A percentile compares a stretch with the other conserved stretches of the same genome.
Conservation (phyloP, 2,329 filamentous ascomycete genomes). For the Blastomyces percursus region DNA sequence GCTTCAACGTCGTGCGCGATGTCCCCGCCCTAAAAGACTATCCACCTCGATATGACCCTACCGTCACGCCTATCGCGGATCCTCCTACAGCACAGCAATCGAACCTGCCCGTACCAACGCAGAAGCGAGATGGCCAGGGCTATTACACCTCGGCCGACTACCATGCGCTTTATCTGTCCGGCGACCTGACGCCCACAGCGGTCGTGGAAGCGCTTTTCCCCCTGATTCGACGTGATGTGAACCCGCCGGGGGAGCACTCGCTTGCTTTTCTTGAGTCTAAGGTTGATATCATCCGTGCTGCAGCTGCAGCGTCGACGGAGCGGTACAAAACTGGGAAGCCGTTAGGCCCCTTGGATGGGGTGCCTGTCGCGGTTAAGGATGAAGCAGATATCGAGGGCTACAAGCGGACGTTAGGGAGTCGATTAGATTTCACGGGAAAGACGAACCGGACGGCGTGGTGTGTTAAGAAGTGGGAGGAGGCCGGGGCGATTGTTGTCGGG, state of each 20-base stretch:
- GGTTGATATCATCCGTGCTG: slow-evolving; percentile 50
- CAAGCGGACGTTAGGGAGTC: slow-evolving; percentile 54
- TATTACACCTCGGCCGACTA: slow-evolving; percentile 69
- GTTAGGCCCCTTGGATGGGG: slow-evolving; percentile 63
- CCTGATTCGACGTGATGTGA: slow-evolving; percentile 52
- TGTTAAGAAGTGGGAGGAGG: slow-evolving; percentile 58
- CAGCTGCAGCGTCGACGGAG: slow-evolving; percentile 61
- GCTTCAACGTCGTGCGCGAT: slow-evolving; percentile 48
- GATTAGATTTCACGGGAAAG: slow-evolving; percentile 44
- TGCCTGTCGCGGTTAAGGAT: slow-evolving; percentile 76
- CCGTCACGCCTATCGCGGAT: slow-evolving; percentile 39
- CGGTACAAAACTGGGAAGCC: slow-evolving; percentile 58
- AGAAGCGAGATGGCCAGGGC: slow-evolving; percentile 24
- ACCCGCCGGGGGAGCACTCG: slow-evolving; percentile 50
- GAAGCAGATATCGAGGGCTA: slow-evolving; percentile 64
- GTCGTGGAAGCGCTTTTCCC: slow-evolving; percentile 62
- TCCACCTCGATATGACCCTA: slow-evolving; percentile 45
- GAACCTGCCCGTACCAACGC: slow-evolving; percentile 21
- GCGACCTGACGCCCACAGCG: slow-evolving; percentile 57
- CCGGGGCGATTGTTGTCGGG: slow-evolving; percentile 63
- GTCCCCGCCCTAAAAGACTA: slow-evolving; percentile 46
- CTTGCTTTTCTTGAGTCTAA: slow-evolving; percentile 62
- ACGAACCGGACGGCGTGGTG: slow-evolving; percentile 55
- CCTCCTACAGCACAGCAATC: slow-evolving; percentile 13
- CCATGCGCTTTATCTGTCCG: slow-evolving; percentile 60